phyloP scores from a whole-genome alignment of 176 grass and related monocot genomes.

The Oropetium thomaeum region DNA sequence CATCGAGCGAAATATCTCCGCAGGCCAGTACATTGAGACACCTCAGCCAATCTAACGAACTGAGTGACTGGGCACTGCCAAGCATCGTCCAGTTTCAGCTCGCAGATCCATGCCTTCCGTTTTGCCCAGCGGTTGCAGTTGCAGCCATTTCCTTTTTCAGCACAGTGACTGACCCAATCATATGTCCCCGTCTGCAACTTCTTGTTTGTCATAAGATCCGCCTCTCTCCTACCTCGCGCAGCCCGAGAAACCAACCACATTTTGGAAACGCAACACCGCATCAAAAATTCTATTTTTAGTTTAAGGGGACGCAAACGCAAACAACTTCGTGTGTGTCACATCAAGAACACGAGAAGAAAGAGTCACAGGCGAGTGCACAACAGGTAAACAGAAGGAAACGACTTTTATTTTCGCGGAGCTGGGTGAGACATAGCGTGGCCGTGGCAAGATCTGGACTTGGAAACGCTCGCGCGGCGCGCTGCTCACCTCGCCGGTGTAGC shows the following conservation, averaged over 20 bases:
- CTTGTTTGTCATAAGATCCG: conserved; percentile 4
- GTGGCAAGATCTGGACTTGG: conserved; percentile 40
- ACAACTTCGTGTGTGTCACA: conserved; percentile 22
- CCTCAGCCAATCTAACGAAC: conserved; percentile 29
- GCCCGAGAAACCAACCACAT: conserved; percentile 20
- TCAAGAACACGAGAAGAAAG: conserved; percentile 36
- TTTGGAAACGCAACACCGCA: conserved; percentile 16
- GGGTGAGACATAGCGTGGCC: neutral
- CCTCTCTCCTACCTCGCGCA: conserved; percentile 12
- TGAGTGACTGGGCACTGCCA: conserved; percentile 14
- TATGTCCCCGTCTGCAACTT: conserved; percentile 28
- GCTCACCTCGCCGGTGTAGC: conserved; percentile 90
- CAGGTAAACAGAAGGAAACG: neutral
- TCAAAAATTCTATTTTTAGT: conserved; percentile 31
- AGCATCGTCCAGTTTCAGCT: conserved; percentile 42
- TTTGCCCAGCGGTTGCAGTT: conserved; percentile 39
- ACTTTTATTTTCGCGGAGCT: conserved; percentile 11
- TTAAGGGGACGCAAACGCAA: neutral
- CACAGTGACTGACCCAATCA: conserved; percentile 48
- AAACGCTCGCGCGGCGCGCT: neutral
- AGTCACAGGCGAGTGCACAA: neutral
- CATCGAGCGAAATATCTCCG: conserved; percentile 26
- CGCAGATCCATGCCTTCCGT: conserved; percentile 38
- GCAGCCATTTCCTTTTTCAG: conserved; percentile 34
- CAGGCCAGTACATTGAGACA: conserved; percentile 26